Evolutionary conservation across 2,329 filamentous ascomycete species (phyloP).

Genomic region (Drechslerella stenobrocha): DNA sequence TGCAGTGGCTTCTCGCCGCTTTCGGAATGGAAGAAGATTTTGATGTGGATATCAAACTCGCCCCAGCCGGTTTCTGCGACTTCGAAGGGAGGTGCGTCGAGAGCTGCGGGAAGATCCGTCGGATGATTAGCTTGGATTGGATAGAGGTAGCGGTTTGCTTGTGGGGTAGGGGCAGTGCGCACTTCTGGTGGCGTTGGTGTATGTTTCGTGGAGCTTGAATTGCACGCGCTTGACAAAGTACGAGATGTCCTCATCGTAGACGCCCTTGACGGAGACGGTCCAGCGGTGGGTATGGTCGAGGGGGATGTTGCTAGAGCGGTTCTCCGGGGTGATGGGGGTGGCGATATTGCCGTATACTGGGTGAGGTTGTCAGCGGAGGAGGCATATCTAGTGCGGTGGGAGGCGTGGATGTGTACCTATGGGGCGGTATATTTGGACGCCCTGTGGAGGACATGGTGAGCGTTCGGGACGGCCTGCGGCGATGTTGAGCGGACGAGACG

Average conservation of each 20-base stretch:
- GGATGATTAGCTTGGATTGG: not conserved
- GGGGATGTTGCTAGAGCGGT: conserved; percentile 74
- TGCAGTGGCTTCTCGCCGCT: conserved; percentile 91
- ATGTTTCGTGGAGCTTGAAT: conserved; percentile 97
- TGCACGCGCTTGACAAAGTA: conserved; percentile 97
- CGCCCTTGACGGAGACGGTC: conserved; percentile 88
- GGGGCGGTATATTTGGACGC: conserved; percentile 49
- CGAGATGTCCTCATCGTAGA: conserved; percentile 86
- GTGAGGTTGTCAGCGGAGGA: not conserved
- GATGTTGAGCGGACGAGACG: conserved; percentile 5
- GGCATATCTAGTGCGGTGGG: not conserved
- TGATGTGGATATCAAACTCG: conserved; percentile 94
- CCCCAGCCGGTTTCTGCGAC: conserved; percentile 95
- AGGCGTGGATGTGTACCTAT: conserved; percentile 28
- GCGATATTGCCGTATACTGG: conserved; percentile 69
- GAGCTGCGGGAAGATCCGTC: conserved; percentile 55
- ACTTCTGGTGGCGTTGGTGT: conserved; percentile 82
- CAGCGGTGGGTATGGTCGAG: conserved; percentile 95
- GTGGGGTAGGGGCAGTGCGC: conserved; percentile 11
- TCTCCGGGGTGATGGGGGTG: conserved; percentile 72
- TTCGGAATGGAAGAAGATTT: conserved; percentile 87
- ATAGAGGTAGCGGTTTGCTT: not conserved
- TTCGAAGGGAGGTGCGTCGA: conserved; percentile 79
- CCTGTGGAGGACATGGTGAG: conserved; percentile 39
- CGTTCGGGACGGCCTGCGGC: conserved; percentile 10